Percentiles rank a stretch among this genome's conserved stretches.
These are phyloP conservation scores for Neofusicoccum sp. DNA, from an alignment of 2,329 filamentous ascomycete genomes.

Conservation along the genomic window DNA sequence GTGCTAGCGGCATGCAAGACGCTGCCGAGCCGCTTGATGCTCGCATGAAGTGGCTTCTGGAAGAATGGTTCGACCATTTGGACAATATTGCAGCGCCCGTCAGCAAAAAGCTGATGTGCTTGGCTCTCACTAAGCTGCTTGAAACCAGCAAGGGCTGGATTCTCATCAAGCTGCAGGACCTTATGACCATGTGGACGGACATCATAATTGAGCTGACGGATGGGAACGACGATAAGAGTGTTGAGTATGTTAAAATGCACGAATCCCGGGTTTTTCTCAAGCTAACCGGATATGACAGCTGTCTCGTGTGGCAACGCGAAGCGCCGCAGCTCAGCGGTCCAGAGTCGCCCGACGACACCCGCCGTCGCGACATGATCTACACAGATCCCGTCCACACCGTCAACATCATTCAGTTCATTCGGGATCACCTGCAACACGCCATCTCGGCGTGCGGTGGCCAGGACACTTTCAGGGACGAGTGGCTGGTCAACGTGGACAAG, in stretches of 20 bases:
- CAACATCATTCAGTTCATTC: constrained; percentile 65
- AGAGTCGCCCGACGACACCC: constrained; percentile 49
- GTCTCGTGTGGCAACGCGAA: constrained; percentile 44
- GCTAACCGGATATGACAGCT: constrained; percentile 31
- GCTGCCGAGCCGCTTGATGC: constrained; percentile 38
- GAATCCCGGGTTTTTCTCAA: background rate
- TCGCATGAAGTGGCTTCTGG: constrained; percentile 52
- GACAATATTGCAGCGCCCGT: constrained; percentile 67
- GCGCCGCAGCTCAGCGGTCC: constrained; percentile 28
- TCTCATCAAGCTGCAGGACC: constrained; percentile 67
- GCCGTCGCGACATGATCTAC: constrained; percentile 53
- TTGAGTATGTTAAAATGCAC: constrained; percentile 33
- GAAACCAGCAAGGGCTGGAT: constrained; percentile 64
- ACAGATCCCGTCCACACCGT: constrained; percentile 71
- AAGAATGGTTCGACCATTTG: constrained; percentile 68
- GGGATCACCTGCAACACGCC: constrained; percentile 61
- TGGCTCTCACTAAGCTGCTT: constrained; percentile 72
- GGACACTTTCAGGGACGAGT: constrained; percentile 66
- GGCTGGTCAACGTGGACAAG: constrained; percentile 73
- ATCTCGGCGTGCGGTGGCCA: constrained; percentile 66
- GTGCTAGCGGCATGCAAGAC: constrained; percentile 26
- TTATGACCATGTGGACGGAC: constrained; percentile 75
- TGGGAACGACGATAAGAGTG: constrained; percentile 52
- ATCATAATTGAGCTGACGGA: constrained; percentile 68
- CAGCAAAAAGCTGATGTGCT: constrained; percentile 70